phyloP scores from a whole-genome alignment of 2,329 filamentous ascomycete genomes.

The Claviceps cyperi region DNA sequence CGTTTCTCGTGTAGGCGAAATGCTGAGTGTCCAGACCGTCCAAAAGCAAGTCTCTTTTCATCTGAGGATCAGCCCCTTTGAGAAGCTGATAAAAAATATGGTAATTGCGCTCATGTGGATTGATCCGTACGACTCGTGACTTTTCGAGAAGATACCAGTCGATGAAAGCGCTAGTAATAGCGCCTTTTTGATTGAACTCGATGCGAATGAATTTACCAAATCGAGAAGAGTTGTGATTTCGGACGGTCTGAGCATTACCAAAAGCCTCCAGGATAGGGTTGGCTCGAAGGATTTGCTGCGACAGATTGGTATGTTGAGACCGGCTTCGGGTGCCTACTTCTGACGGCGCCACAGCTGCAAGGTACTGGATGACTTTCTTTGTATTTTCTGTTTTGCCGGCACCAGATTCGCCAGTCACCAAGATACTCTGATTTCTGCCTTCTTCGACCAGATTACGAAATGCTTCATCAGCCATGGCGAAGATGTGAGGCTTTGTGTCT shows the following conservation, averaged over 20 bases:
- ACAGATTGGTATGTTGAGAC: conserved; percentile 63
- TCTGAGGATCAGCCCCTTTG: conserved; percentile 59
- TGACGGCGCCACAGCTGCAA: conserved; percentile 81
- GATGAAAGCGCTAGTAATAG: conserved; percentile 91
- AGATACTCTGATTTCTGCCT: conserved; percentile 88
- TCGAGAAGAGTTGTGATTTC: conserved; percentile 95
- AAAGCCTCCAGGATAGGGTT: conserved; percentile 98
- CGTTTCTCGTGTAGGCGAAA: conserved; percentile 82
- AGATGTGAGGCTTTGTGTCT: conserved; percentile 94
- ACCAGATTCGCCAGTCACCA: conserved; percentile 95
- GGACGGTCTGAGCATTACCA: conserved; percentile 92
- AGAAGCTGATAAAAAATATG: conserved; percentile 95
- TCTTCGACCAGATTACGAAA: conserved; percentile 94
- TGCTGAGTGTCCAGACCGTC: conserved; percentile 64
- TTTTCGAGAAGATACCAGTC: conserved; percentile 98
- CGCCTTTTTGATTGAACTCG: conserved; percentile 74
- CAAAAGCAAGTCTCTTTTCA: conserved; percentile 66
- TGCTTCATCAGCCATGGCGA: conserved; percentile 91
- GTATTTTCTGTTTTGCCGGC: conserved; percentile 98
- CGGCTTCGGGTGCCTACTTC: conserved; percentile 55
- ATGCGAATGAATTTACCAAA: conserved; percentile 99
- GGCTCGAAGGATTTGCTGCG: conserved; percentile 87
- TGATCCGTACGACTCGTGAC: conserved; percentile 86
- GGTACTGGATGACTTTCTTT: conserved; percentile 97
- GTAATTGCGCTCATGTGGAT: conserved; percentile 82